Base-by-base conservation (phyloP, 208 protist genomes). In the Leishmania martiniquensis region DNA sequence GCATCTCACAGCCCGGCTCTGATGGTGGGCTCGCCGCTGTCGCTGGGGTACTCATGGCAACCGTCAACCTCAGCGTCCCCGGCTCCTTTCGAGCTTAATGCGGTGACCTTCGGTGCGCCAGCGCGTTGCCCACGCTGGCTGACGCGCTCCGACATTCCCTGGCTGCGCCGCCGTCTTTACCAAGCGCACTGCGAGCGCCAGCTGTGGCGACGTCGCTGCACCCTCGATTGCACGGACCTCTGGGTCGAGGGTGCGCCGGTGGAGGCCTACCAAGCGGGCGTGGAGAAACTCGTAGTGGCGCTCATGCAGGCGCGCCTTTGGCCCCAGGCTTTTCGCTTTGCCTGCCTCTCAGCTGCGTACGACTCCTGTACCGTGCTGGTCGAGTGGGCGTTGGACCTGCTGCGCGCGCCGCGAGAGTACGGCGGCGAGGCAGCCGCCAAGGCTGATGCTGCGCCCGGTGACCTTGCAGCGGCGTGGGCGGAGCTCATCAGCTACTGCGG, bases 101-200 rank as follows among this genome's bases (percentile, higher is more conserved):
- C 63, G 37, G 0, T 9, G 3, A 39, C 77, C 25, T 17, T 75
- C 9, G 57, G 47, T 42, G 37, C 72, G n/a, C 25, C 69, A 32
- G 47, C 71, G 4, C 72, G 68, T n/a, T 29, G 70, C 45, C 81
- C 75, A 13, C 77, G 72, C 12, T 84, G 82, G 74, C 85, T 93
- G 62, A 88, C 81, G 22, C 87, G 86, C 34, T 76, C 82, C 15
- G 86, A 97, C 74, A 81, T 97, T 34, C 93, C 93, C 6, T 94
- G 85, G 85, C 83, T 97, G 55, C 85, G 85, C 32, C 88, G 91
- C 15, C 89, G 89, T 32, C 85, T 89, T 60, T 95, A 88, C 79
- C 89, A 94, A 80, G 93, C 91, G 22, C 85, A 89, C 85, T 97
- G 93, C 84, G 93, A 97, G 85, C 86, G 87, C 15, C 80, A 87